A percentile compares a stretch with the other conserved stretches of the same genome.
Evolutionary conservation across 1,284 basidiomycete genomes (phyloP).

Genomic region (Trametes versicolor): DNA sequence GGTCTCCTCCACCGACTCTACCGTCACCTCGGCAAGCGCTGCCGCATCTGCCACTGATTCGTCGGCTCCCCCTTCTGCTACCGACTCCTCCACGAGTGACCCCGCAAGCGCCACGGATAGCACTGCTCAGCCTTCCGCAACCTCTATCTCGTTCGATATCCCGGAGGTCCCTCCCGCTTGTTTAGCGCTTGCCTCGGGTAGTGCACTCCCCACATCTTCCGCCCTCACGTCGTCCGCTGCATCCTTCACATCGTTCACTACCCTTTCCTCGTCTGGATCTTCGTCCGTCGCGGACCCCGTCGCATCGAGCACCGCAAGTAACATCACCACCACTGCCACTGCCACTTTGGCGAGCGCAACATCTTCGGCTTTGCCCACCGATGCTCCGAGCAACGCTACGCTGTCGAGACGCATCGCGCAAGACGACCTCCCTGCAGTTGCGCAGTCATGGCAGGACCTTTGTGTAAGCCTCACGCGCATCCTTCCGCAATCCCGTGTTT

Average conservation of each 20-base stretch:
- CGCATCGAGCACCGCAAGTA: not conserved
- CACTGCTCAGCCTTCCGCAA: slow-evolving; percentile 13
- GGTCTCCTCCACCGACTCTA: not conserved
- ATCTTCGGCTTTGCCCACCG: slow-evolving; percentile 1
- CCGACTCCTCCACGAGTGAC: slow-evolving; percentile 2
- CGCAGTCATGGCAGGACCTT: slow-evolving; percentile 45
- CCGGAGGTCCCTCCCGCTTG: slow-evolving; percentile 31
- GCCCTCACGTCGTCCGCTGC: not conserved
- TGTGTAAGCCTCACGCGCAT: slow-evolving; percentile 31
- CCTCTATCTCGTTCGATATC: slow-evolving; percentile 18
- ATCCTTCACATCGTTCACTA: not conserved
- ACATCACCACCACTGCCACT: slow-evolving; percentile 8
- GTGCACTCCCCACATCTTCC: slow-evolving; percentile 7
- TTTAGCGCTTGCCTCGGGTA: slow-evolving; percentile 16
- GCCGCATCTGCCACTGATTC: not conserved
- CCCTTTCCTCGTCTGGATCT: slow-evolving; percentile 1
- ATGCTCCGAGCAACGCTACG: slow-evolving; percentile 7
- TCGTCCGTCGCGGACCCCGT: slow-evolving; percentile 4
- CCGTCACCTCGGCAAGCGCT: not conserved
- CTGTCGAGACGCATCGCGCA: slow-evolving; percentile 40
- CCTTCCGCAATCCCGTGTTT: not conserved
- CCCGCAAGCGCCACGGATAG: slow-evolving; percentile 5
- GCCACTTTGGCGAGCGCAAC: slow-evolving; percentile 1
- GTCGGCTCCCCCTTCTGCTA: not conserved
- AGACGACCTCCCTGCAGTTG: slow-evolving; percentile 41